Evolutionary conservation across 129 eudicot genomes (phyloP).

Genomic region (Rutidosis leptorrhynchoides): DNA sequence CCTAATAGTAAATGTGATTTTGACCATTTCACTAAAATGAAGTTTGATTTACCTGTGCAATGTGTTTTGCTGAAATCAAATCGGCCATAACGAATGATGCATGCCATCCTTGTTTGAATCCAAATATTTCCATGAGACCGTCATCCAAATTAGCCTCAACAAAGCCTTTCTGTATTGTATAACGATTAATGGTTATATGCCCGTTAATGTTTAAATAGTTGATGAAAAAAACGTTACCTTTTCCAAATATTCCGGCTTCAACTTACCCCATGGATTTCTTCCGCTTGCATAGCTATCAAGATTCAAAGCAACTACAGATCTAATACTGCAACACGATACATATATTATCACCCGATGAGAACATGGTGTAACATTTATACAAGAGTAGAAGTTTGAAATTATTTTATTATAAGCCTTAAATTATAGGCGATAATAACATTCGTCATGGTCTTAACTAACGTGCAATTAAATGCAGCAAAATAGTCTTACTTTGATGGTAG

Average conservation of each 20-base stretch:
- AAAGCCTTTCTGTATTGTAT: slow-evolving; percentile 69
- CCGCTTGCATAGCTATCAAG: slow-evolving; percentile 90
- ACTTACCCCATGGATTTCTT: slow-evolving; percentile 87
- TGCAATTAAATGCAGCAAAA: neutral
- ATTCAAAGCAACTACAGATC: slow-evolving; percentile 77
- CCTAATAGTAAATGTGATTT: too few species aligned
- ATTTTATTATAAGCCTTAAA: slow-evolving; percentile 1
- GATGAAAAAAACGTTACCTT: slow-evolving; percentile 44
- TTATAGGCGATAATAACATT: neutral
- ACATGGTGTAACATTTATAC: neutral
- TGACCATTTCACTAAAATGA: neutral
- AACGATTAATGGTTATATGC: neutral
- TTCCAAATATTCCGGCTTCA: slow-evolving; percentile 76
- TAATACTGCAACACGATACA: slow-evolving; percentile 44
- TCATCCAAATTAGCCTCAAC: slow-evolving; percentile 90
- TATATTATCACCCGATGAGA: neutral
- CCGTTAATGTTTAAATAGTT: neutral
- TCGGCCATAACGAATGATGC: slow-evolving; percentile 96
- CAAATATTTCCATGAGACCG: slow-evolving; percentile 81
- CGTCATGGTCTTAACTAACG: neutral
- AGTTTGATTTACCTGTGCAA: slow-evolving; percentile 67
- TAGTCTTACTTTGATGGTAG: slow-evolving; percentile 59
- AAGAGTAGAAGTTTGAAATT: neutral
- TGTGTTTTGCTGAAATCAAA: slow-evolving; percentile 85
- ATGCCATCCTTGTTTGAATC: slow-evolving; percentile 98